Percentiles rank a stretch among this genome's conserved stretches.
Conservation (phyloP, 352 stramenopile species). For the Phytophthora rubi region DNA sequence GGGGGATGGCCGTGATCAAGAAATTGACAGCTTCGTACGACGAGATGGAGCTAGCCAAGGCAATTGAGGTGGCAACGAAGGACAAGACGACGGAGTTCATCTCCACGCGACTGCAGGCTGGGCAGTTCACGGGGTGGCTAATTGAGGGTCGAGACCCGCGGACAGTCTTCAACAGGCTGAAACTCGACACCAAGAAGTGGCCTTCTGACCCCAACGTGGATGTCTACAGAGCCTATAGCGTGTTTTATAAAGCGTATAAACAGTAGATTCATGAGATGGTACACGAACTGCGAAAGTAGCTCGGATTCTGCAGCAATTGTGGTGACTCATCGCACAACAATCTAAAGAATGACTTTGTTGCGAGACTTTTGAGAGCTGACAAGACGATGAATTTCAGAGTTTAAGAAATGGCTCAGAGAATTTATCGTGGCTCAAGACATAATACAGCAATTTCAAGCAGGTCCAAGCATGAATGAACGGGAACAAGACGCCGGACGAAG, state of each 20-base stretch:
- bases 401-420: too few relatives aligned
- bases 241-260: background rate
- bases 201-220: background rate
- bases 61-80: constrained; percentile 8
- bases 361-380: too few relatives aligned
- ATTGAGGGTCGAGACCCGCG: constrained; percentile 6
- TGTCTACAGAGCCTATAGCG: background rate
- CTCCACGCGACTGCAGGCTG: background rate
- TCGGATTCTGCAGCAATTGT: too few relatives aligned
- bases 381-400: too few relatives aligned
- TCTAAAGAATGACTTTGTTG: too few relatives aligned
- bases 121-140: background rate
- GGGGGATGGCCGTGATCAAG: background rate
- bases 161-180: background rate
- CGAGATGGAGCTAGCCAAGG: constrained; percentile 9
- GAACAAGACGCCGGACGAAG: too few relatives aligned
- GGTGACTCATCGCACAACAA: too few relatives aligned
- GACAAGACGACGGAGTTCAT: background rate
- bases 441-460: too few relatives aligned
- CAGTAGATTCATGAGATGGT: background rate
- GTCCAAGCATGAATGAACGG: too few relatives aligned
- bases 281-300: too few relatives aligned
- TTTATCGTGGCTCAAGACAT: too few relatives aligned
- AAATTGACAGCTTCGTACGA: constrained; percentile 1
- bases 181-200: background rate